Evolutionary conservation across 345 rosid genomes (phyloP), one percentile per base, ranked within the genome.

Genomic region (Isatis tinctoria): DNA sequence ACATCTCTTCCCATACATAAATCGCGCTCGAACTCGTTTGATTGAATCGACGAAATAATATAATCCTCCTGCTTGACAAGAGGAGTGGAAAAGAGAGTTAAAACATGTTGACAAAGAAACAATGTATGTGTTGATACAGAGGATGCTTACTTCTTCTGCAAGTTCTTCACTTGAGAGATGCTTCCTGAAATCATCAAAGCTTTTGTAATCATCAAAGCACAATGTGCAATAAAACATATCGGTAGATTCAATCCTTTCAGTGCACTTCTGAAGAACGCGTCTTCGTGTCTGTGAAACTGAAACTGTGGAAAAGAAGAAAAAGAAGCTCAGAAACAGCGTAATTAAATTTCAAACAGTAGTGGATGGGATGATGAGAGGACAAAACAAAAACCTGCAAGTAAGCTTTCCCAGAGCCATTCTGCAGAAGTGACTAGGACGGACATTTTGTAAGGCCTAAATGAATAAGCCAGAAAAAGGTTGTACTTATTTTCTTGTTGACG

Each of bases 381-480:
- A 30, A 33, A 33, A 33, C 36, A 33, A 33, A 33, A 9, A 65
- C 70, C 60, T 36, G 71, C 48, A 1, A 67, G 71, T 52, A 67
- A 67, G 36, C 11, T 67, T 14, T 52, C 60, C 60, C 71, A 67
- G 16, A 67, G 49, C 60, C 72, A 67, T 18, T 67, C 72, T 10
- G 72, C 62, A 67, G 72, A 67, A 10, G 72, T 67, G 48, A 67
- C 17, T 4, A 41, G 49, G 36, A 8, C 13, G 9, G 65, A 56
- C 65, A 35, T 59, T 37, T 56, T 16, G 37, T 8, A 28, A 32
- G 61, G 61, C 61, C 45, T 22, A 10, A 4, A 36, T 5, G 48
- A 39, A 39, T 60, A 39, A 20, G 48, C 48, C 32, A 22, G 32
- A 39, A 22, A 60, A 39, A 60, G 3, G 65, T 60, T 60, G 65